Evolutionary conservation across 2,329 filamentous ascomycete genomes (phyloP).

Genomic region (Trichoderma afroharzianum): DNA sequence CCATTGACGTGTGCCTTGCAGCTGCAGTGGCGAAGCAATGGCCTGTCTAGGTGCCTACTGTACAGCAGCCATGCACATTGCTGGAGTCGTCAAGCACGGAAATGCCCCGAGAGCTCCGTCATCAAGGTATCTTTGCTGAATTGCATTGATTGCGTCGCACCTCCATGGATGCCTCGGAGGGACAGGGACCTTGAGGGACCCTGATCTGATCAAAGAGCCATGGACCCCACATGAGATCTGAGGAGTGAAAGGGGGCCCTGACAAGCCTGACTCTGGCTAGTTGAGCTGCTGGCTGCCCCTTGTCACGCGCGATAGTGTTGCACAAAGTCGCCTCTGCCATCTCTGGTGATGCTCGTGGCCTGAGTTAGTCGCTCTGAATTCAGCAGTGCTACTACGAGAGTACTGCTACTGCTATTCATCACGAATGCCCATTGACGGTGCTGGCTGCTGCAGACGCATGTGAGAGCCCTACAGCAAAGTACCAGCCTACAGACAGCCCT

Average conservation of each 20-base stretch:
- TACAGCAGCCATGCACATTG: not conserved
- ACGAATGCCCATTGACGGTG: not conserved
- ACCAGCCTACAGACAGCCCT: not conserved
- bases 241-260: not conserved
- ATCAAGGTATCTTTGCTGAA: not conserved
- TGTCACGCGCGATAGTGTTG: not conserved
- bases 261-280: not conserved
- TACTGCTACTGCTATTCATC: not conserved
- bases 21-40: not conserved
- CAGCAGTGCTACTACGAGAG: too few species aligned
- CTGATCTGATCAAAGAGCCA: constrained; percentile 1
- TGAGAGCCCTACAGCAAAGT: not conserved
- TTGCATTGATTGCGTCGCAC: not conserved
- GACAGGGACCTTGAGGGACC: not conserved
- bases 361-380: too few species aligned
- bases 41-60: not conserved
- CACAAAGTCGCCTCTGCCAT: not conserved
- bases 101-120: not conserved
- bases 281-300: not conserved
- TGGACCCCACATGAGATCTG: constrained; percentile 8
- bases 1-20: not conserved
- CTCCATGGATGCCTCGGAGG: not conserved
- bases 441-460: not conserved
- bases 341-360: not conserved
- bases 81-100: not conserved